A percentile compares a stretch with the other conserved stretches of the same genome.
These are phyloP conservation scores for Phialophora chinensis DNA, from an alignment of 2,329 filamentous ascomycete species.

Conservation along the genomic window DNA sequence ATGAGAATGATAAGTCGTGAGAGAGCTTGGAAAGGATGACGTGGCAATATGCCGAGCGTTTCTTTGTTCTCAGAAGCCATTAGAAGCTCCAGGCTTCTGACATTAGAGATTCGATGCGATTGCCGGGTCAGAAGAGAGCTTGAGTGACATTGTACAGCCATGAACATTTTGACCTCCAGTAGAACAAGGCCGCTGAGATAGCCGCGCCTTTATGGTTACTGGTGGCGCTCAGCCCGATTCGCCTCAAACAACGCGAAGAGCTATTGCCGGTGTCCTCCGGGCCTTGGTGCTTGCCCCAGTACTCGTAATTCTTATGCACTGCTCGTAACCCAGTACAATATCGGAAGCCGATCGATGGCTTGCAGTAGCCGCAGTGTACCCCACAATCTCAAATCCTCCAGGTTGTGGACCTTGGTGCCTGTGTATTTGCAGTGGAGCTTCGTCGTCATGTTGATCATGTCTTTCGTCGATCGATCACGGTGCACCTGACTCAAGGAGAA, in stretches of 20 bases:
- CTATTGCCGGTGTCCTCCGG: neutral
- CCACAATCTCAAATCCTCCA: slow-evolving; percentile 6
- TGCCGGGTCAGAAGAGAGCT: neutral
- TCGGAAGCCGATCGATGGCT: neutral
- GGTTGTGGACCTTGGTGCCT: neutral
- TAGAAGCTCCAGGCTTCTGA: neutral
- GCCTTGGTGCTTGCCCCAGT: too few species aligned
- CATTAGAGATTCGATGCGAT: neutral
- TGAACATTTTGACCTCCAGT: neutral
- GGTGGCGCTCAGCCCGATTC: too few species aligned
- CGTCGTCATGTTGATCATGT: neutral
- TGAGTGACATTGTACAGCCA: neutral
- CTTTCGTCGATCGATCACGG: neutral
- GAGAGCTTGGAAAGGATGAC: neutral
- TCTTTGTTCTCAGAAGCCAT: neutral
- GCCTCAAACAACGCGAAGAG: neutral
- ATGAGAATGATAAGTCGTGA: slow-evolving; percentile 48
- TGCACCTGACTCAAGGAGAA: neutral
- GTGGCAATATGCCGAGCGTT: neutral
- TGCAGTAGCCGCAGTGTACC: neutral
- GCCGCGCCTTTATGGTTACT: neutral
- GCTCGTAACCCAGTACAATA: neutral
- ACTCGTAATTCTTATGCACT: neutral
- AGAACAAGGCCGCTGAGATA: neutral
- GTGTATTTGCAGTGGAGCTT: neutral